Evolutionary conservation across 2,329 filamentous ascomycete genomes (phyloP), one percentile per base, ranked within the genome.

Genomic region (Trichoderma sp.): DNA sequence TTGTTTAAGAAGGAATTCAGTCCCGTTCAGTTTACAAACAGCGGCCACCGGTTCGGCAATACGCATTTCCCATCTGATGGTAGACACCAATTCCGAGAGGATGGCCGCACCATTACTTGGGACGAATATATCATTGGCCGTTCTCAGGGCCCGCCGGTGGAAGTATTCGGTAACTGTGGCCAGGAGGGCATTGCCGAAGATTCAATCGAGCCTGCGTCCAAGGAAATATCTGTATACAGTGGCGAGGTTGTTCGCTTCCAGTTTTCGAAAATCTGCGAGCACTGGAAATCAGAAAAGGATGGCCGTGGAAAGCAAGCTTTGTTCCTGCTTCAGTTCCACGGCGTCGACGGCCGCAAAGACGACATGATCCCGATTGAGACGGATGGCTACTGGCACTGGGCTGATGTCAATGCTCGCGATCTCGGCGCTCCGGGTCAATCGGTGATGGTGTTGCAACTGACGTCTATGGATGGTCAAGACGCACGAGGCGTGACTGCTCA

Each of bases 331-430:
- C 85, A 85, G 68, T 85, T 93, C 33, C 84, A 89, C 31, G 91
- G 89, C 0, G 74, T 85, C 4, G 89, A 93, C 73, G 92, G 92
- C 0, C 82, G 86, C 8, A 87, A 90, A 62, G 86, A 91, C 11
- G 88, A 94, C 55, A 85, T 88, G 67, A 80, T 95, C 1, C 88
- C 92, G 0, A 87, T 97, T 67, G 87, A 92, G 61, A 91, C 88
- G n/a, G 91, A 95, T 70, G 92, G 91, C 16, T 91, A 87, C 75
- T 89, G 90, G 80, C 96, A 91, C 88, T 97, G 92, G 89, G 80
- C 89, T 1, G 95, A 97, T 79, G 86, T 97, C 4, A 82, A 85
- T 31, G 85, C 88, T 0, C 79, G 83, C 37, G 86, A 90, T 69
- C 81, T 96, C 24, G 93, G 93, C 0, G 83, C 83, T 0, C 87